Conservation (phyloP, 768 basidiomycete species). For the Suillus occidentalis region DNA sequence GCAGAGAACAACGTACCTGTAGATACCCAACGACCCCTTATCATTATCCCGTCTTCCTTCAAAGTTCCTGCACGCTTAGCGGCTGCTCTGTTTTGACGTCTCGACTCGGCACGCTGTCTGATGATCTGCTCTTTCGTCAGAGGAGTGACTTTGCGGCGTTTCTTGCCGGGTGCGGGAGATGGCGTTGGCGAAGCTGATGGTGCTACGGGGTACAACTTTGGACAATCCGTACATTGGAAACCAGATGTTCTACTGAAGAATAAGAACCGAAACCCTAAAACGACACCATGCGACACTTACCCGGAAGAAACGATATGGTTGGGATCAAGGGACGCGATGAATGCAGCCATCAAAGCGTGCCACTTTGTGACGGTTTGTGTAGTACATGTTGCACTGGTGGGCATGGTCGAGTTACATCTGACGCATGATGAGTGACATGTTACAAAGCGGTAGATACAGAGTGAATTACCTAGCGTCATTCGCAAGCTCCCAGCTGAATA, state of each 20-base stretch:
- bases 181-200: conserved; percentile 36
- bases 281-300: neutral
- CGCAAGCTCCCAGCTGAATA: conserved; percentile 54
- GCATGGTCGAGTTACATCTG: conserved; percentile 20
- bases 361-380: conserved; percentile 52
- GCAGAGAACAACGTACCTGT: conserved; percentile 39
- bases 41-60: conserved; percentile 41
- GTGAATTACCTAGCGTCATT: conserved; percentile 5
- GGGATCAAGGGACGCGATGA: conserved; percentile 59
- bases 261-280: neutral
- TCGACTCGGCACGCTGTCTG: conserved; percentile 46
- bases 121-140: conserved; percentile 49
- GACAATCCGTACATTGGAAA: conserved; percentile 56
- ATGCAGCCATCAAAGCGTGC: conserved; percentile 55
- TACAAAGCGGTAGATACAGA: neutral
- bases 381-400: conserved; percentile 46
- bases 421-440: neutral
- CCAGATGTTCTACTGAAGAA: conserved; percentile 45
- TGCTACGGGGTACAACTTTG: conserved; percentile 48
- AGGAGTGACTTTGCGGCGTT: conserved; percentile 39
- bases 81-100: conserved; percentile 43
- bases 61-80: conserved; percentile 34
- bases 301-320: conserved; percentile 53
- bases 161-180: conserved; percentile 41
- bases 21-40: conserved; percentile 62